These are phyloP conservation scores for Claviceps capensis DNA, from an alignment of 2,329 filamentous ascomycete species.

Conservation along the genomic window DNA sequence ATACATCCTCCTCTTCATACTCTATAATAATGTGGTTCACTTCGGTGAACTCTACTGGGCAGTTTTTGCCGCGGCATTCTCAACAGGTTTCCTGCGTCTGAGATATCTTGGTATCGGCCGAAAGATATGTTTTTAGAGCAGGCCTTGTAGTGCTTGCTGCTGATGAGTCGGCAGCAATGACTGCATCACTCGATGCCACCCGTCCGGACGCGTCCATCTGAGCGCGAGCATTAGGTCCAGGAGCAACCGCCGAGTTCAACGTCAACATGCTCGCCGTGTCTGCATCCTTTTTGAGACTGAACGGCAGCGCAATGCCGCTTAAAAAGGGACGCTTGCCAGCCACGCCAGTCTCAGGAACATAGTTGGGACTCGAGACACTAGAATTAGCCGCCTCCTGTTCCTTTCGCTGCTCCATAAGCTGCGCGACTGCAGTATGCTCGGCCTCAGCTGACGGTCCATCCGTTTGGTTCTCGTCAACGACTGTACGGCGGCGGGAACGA, in stretches of 20 bases:
- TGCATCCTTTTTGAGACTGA: constrained; percentile 50
- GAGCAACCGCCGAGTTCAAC: constrained; percentile 30
- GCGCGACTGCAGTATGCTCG: constrained; percentile 28
- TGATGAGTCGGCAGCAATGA: constrained; percentile 5
- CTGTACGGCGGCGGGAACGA: constrained; percentile 30
- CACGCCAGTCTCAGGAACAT: constrained; percentile 32
- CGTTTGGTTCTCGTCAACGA: constrained; percentile 38
- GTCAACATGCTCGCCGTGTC: constrained; percentile 60
- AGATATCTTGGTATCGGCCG: constrained; percentile 31
- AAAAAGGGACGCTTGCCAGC: constrained; percentile 52
- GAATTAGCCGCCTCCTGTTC: constrained; percentile 25
- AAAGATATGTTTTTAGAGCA: constrained; percentile 34
- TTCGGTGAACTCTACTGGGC: neutral
- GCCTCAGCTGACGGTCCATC: constrained; percentile 15
- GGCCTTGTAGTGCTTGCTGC: constrained; percentile 18
- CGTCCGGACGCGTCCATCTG: constrained; percentile 1
- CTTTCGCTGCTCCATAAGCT: constrained; percentile 28
- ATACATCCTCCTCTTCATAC: neutral
- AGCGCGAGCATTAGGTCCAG: constrained; percentile 15
- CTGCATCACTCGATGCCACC: constrained; percentile 1
- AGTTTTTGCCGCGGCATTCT: neutral
- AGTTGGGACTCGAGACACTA: constrained; percentile 29
- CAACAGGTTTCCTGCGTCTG: constrained; percentile 10
- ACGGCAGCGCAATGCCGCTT: constrained; percentile 58
- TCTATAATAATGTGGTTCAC: neutral